Evolutionary conservation across 306 rosid species (phyloP), one percentile per base, ranked within the genome.

Genomic region (Sesbania bispinosa): DNA sequence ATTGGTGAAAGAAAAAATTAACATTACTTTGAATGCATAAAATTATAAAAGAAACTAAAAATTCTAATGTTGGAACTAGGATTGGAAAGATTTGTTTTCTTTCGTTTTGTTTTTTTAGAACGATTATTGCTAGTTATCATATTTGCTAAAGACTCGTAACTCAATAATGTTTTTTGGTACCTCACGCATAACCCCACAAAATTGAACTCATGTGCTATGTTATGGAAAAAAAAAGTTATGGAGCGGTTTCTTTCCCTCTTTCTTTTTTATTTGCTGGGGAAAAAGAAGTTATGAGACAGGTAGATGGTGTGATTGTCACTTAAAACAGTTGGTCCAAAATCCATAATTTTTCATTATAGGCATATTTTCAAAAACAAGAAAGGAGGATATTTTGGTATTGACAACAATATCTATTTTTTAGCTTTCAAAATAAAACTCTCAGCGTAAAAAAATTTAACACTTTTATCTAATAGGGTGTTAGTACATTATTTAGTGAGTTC

Each of bases 171-270:
- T n/a, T n/a, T n/a, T n/a, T n/a, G n/a, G n/a, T n/a, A n/a, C n/a
- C n/a, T n/a, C n/a, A n/a, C n/a, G n/a, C n/a, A n/a, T n/a, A n/a
- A n/a, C n/a, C n/a, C n/a, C n/a, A n/a, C n/a, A n/a, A 65, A 36
- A 75, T n/a, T 54, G 48, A 54, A 29, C 18, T 53, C 66, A 61
- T 32, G 51, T 74, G 63, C 13, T 24, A 3, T 50, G 72, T 27
- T 62, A 27, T 21, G 11, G n/a, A n/a, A 30, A 30, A 11, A 16
- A 74, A 73, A 74, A 62, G 35, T 39, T 15, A 41, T 52, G 46
- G 11, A 1, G 18, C 36, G 3, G 10, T 2, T 47, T 48, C 19
- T 7, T 55, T 30, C 2, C 6, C 0, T 6, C 21, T 27, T 63
- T 16, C 27, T 43, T 18, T 23, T 9, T 74, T 24, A 26, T 62